Evolutionary conservation across 306 rosid genomes (phyloP).

Genomic region (Purshia tridentata): DNA sequence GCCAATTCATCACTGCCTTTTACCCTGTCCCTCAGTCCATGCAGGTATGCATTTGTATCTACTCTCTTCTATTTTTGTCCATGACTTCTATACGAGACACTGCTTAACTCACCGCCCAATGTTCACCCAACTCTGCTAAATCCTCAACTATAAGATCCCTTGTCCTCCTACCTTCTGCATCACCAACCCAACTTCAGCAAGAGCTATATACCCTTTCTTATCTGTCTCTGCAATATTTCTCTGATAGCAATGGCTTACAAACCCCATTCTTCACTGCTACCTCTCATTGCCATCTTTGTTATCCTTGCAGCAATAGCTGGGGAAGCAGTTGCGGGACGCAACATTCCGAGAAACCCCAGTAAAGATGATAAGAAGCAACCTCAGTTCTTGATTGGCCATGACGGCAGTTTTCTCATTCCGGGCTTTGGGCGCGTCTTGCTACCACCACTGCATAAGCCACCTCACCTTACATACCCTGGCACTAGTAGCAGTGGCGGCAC

Average conservation of each 20-base stretch:
- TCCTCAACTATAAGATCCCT: conserved; percentile 33
- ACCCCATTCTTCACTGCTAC: conserved; percentile 26
- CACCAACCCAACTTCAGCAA: conserved; percentile 34
- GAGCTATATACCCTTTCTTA: neutral
- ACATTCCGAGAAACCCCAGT: conserved; percentile 17
- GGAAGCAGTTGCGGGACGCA: conserved; percentile 44
- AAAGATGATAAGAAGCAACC: conserved; percentile 54
- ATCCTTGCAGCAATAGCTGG: conserved; percentile 38
- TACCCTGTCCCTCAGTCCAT: conserved; percentile 2
- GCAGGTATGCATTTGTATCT: conserved; percentile 18
- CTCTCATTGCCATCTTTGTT: conserved; percentile 33
- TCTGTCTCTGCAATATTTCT: neutral
- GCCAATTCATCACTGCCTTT: conserved; percentile 3
- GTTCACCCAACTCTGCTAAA: conserved; percentile 36
- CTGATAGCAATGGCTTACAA: conserved; percentile 27
- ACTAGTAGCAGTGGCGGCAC: conserved; percentile 15
- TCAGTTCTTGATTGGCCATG: conserved; percentile 44
- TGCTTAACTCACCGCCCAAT: conserved; percentile 57
- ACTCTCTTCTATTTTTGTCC: neutral
- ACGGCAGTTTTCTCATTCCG: conserved; percentile 47
- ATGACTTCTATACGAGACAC: neutral
- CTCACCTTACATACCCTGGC: conserved; percentile 32
- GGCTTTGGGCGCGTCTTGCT: conserved; percentile 48
- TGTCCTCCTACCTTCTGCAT: conserved; percentile 24
- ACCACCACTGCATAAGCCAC: conserved; percentile 21